Conservation (phyloP, 2,329 filamentous ascomycete species). For the Waltergamsia citrina region DNA sequence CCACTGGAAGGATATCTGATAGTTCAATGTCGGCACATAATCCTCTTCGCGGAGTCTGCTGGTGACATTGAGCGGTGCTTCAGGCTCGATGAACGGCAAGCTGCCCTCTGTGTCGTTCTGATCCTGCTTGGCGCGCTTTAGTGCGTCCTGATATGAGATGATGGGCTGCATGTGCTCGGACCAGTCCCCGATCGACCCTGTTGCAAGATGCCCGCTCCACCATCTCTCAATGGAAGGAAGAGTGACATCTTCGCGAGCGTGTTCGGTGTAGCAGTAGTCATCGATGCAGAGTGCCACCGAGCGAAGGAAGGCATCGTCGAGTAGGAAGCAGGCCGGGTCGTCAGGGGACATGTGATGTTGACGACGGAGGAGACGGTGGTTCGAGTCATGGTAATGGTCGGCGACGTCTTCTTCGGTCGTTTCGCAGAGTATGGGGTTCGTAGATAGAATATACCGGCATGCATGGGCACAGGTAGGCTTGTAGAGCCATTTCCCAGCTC, state of each 20-base stretch:
- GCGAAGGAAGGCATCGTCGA: slow-evolving; percentile 16
- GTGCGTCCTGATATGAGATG: slow-evolving; percentile 17
- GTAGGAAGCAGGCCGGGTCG: slow-evolving; percentile 13
- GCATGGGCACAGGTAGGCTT: slow-evolving; percentile 19
- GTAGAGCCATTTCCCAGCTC: slow-evolving; percentile 19
- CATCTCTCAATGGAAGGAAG: slow-evolving; percentile 13
- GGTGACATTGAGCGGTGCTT: slow-evolving; percentile 18
- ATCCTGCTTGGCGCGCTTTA: slow-evolving; percentile 13
- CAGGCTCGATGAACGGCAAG: slow-evolving; percentile 13
- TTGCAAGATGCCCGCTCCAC: slow-evolving; percentile 17
- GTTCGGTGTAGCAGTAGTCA: slow-evolving; percentile 21
- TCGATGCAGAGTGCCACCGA: slow-evolving; percentile 24
- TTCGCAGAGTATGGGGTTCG: slow-evolving; percentile 11
- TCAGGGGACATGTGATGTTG: too few species aligned
- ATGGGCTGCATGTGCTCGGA: slow-evolving; percentile 11
- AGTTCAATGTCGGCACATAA: slow-evolving; percentile 35
- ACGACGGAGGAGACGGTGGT: too few species aligned
- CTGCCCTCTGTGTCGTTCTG: slow-evolving; percentile 4
- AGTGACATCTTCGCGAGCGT: too few species aligned
- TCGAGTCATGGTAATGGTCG: neutral
- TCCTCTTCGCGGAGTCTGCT: slow-evolving; percentile 16
- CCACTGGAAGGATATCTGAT: slow-evolving; percentile 38
- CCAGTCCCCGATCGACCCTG: slow-evolving; percentile 14
- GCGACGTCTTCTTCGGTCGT: neutral
- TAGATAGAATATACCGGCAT: slow-evolving; percentile 14